Conservation (phyloP, 1,284 basidiomycete genomes). For the Tilletia indica region DNA sequence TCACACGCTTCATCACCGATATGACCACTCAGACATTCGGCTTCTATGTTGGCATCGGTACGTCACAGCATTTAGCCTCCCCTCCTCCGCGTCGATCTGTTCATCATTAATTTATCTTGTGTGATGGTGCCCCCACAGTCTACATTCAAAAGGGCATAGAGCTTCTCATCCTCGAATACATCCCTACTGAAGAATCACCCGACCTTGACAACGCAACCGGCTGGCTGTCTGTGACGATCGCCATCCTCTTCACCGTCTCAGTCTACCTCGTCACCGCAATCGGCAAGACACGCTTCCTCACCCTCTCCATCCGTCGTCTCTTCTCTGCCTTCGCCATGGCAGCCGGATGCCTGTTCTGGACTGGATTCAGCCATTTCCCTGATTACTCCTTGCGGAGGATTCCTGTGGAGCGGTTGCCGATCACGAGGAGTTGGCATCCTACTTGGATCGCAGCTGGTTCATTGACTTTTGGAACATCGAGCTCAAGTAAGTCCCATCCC, state of each 20-base stretch:
- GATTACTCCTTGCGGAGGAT: conserved; percentile 43
- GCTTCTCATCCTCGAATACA: conserved; percentile 57
- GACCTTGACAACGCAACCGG: conserved; percentile 55
- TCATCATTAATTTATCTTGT: neutral
- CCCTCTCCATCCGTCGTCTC: conserved; percentile 56
- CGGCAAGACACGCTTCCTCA: conserved; percentile 47
- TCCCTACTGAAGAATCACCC: conserved; percentile 24
- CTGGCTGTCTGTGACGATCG: conserved; percentile 59
- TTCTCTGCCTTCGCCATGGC: conserved; percentile 57
- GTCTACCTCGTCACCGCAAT: conserved; percentile 55
- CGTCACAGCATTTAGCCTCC: neutral
- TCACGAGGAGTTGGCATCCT: conserved; percentile 59
- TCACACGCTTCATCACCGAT: conserved; percentile 61
- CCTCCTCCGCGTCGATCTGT: too few relatives aligned
- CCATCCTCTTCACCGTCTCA: conserved; percentile 57
- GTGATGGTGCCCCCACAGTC: conserved; percentile 32
- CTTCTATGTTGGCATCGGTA: conserved; percentile 60
- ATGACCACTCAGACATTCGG: conserved; percentile 92
- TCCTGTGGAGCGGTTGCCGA: conserved; percentile 47
- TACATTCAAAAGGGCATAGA: conserved; percentile 59
- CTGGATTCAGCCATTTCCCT: conserved; percentile 57
- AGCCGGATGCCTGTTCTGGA: conserved; percentile 57
- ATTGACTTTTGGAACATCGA: conserved; percentile 88
- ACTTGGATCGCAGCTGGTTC: conserved; percentile 78
- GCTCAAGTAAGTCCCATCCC: conserved; percentile 60